Conservation (phyloP, 2,329 filamentous ascomycete species). For the Aspergillus sp. region DNA sequence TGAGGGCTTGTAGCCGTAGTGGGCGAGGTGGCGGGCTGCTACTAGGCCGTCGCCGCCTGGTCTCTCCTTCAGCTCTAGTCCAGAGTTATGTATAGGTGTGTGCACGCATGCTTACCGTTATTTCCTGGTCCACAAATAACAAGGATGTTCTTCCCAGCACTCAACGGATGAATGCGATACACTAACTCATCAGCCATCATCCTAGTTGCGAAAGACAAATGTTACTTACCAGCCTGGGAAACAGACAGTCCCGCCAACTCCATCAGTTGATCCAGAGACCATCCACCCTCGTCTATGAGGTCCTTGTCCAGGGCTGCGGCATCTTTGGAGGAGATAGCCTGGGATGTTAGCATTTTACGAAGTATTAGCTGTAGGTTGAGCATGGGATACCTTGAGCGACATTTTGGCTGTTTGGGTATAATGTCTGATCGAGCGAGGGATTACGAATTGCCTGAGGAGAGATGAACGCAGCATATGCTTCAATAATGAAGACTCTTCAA, state of each 20-base stretch:
- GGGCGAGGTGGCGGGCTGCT: slow-evolving; percentile 79
- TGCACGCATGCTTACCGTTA: slow-evolving; percentile 38
- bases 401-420: slow-evolving; percentile 28
- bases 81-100: not conserved
- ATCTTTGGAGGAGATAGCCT: slow-evolving; percentile 82
- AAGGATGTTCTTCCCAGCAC: slow-evolving; percentile 62
- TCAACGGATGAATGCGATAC: slow-evolving; percentile 71
- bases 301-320: slow-evolving; percentile 86
- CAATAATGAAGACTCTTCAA: not conserved
- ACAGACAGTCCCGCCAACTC: slow-evolving; percentile 89
- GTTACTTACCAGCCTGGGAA: slow-evolving; percentile 66
- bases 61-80: not conserved
- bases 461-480: slow-evolving; percentile 21
- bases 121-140: slow-evolving; percentile 84
- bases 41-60: slow-evolving; percentile 88
- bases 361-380: not conserved
- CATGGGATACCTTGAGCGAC: slow-evolving; percentile 33
- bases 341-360: not conserved
- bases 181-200: slow-evolving; percentile 45
- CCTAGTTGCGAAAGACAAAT: not conserved
- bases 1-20: slow-evolving; percentile 83
- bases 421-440: not conserved
- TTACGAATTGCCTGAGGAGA: slow-evolving; percentile 4
- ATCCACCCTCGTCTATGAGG: slow-evolving; percentile 78
- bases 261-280: slow-evolving; percentile 95